These are phyloP conservation scores for Calonectria leucothoes DNA, from an alignment of 2,329 filamentous ascomycete species.

Conservation along the genomic window DNA sequence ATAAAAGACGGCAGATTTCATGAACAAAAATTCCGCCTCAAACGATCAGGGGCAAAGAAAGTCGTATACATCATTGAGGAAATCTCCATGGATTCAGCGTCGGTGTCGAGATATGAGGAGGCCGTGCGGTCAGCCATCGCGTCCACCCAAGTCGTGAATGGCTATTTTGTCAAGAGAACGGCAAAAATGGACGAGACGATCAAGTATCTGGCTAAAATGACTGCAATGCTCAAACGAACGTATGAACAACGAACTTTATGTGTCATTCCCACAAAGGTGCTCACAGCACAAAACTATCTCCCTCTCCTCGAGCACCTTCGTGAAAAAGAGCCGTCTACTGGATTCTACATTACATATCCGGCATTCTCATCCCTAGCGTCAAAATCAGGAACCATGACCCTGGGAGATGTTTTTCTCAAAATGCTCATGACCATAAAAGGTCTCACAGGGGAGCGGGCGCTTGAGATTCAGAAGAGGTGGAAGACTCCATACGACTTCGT, in stretches of 20 bases:
- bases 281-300: slow-evolving; percentile 75
- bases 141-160: slow-evolving; percentile 81
- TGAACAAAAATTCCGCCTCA: slow-evolving; percentile 85
- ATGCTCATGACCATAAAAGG: slow-evolving; percentile 87
- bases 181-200: slow-evolving; percentile 82
- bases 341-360: slow-evolving; percentile 74
- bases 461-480: slow-evolving; percentile 85
- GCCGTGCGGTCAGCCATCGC: slow-evolving; percentile 79
- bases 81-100: slow-evolving; percentile 68
- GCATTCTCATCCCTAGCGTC: slow-evolving; percentile 79
- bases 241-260: slow-evolving; percentile 70
- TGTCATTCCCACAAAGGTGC: slow-evolving; percentile 73
- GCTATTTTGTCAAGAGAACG: slow-evolving; percentile 83
- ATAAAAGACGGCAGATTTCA: slow-evolving; percentile 87
- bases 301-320: slow-evolving; percentile 71
- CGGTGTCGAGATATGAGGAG: slow-evolving; percentile 70
- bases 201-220: slow-evolving; percentile 79
- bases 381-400: slow-evolving; percentile 79
- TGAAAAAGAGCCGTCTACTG: slow-evolving; percentile 58
- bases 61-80: slow-evolving; percentile 85
- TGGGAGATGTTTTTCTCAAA: slow-evolving; percentile 82
- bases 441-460: slow-evolving; percentile 80
- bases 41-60: slow-evolving; percentile 78
- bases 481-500: slow-evolving; percentile 78
- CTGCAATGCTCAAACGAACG: slow-evolving; percentile 71